phyloP scores from a whole-genome alignment of 169 alveolate genomes.

The Plasmodium chabaudi region DNA sequence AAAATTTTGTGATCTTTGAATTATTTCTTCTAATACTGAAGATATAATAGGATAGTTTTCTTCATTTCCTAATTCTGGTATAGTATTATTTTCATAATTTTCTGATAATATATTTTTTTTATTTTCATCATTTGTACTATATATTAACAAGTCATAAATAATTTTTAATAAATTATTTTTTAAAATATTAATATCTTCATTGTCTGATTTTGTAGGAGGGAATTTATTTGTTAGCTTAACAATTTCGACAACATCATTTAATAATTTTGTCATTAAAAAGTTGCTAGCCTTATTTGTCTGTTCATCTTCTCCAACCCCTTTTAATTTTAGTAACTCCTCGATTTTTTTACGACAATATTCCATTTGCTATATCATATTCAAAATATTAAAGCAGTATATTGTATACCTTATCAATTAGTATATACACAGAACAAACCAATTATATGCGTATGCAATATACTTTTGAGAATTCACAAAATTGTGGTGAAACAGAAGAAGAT shows the following conservation, averaged over 20 bases:
- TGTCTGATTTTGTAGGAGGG: conserved; percentile 33
- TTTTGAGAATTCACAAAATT: no score
- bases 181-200: conserved; percentile 41
- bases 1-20: conserved; percentile 9
- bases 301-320: background rate
- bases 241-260: conserved; percentile 62
- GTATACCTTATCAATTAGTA: background rate
- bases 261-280: conserved; percentile 18
- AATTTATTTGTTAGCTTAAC: conserved; percentile 49
- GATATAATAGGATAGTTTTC: conserved; percentile 50
- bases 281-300: conserved; percentile 21
- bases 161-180: conserved; percentile 24
- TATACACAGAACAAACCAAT: background rate
- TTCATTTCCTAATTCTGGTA: background rate
- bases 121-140: conserved; percentile 26
- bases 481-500: no score
- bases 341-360: conserved; percentile 47
- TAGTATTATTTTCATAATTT: background rate
- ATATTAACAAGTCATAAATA: conserved; percentile 43
- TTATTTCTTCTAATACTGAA: conserved; percentile 31
- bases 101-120: background rate
- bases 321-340: conserved; percentile 64
- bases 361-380: conserved; percentile 8
- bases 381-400: background rate
- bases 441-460: background rate